Conservation (phyloP, 2,329 filamentous ascomycete genomes). For the Thielaviopsis populi region DNA sequence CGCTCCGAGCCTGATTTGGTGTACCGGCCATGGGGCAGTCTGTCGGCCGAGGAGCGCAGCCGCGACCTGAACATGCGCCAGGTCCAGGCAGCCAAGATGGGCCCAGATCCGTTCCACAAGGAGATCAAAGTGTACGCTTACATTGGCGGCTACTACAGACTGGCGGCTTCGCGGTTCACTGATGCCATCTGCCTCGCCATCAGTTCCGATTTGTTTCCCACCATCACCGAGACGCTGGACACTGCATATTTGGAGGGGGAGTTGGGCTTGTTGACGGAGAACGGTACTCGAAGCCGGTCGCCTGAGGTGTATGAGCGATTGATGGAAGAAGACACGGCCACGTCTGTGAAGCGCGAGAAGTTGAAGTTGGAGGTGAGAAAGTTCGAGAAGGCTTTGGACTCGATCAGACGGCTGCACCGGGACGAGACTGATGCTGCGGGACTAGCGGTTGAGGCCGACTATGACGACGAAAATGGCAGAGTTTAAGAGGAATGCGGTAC, state of each 20-base stretch:
- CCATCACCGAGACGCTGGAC: constrained; percentile 23
- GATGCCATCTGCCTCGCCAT: constrained; percentile 38
- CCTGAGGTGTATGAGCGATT: constrained; percentile 20
- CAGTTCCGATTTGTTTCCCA: constrained; percentile 34
- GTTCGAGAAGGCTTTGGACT: constrained; percentile 32
- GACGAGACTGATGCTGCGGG: constrained; percentile 19
- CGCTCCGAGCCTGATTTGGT: constrained; percentile 19
- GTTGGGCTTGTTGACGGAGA: constrained; percentile 26
- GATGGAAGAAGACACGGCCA: constrained; percentile 35
- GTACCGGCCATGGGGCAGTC: constrained; percentile 27
- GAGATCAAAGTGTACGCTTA: constrained; percentile 50
- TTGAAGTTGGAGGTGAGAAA: constrained; percentile 32
- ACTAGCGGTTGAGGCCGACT: not conserved
- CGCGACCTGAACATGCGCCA: constrained; percentile 31
- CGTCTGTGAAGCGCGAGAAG: constrained; percentile 27
- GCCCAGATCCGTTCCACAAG: constrained; percentile 39
- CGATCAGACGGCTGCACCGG: constrained; percentile 31
- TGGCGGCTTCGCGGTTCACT: constrained; percentile 48
- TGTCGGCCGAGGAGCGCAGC: constrained; percentile 34
- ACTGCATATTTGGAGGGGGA: constrained; percentile 28
- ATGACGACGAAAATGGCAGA: not conserved
- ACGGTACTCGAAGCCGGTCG: not conserved
- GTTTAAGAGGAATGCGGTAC: not conserved
- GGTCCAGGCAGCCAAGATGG: constrained; percentile 33
- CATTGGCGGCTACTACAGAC: constrained; percentile 53